A percentile compares a stretch with the other conserved stretches of the same genome.
These are phyloP conservation scores for Calendula officinalis DNA, from an alignment of 129 eudicot genomes.

Conservation along the genomic window DNA sequence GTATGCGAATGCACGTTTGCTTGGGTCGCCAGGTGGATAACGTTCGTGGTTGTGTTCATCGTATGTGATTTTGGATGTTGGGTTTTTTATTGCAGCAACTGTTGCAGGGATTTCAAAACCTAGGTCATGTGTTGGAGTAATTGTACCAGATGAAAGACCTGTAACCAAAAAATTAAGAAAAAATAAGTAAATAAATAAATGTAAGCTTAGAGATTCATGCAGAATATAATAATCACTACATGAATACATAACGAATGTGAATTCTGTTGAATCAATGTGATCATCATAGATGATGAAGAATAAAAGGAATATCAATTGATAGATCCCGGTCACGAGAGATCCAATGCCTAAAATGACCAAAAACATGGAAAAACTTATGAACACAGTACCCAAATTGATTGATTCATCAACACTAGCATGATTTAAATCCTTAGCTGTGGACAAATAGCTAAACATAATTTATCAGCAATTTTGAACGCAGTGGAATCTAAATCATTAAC, in stretches of 20 bases:
- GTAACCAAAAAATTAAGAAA: conserved; percentile 12
- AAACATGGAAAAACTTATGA: too few relatives aligned
- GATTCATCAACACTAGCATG: background rate
- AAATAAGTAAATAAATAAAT: background rate
- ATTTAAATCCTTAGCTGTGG: background rate
- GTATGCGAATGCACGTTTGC: conserved; percentile 86
- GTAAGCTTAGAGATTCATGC: background rate
- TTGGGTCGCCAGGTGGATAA: conserved; percentile 84
- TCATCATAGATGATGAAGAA: background rate
- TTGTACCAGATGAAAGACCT: conserved; percentile 58
- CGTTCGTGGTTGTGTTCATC: conserved; percentile 84
- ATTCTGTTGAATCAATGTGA: too few relatives aligned
- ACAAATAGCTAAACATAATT: background rate
- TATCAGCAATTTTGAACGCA: background rate
- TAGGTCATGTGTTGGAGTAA: conserved; percentile 49
- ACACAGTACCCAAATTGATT: background rate
- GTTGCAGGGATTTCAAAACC: conserved; percentile 55
- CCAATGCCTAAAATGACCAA: too few relatives aligned
- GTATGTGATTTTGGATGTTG: conserved; percentile 62
- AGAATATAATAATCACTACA: background rate
- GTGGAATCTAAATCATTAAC: background rate
- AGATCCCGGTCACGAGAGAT: background rate
- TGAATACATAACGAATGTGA: too few relatives aligned
- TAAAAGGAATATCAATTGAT: background rate
- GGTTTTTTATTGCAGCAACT: conserved; percentile 68